A percentile compares a stretch with the other conserved stretches of the same genome.
Evolutionary conservation across 305 asterid species (phyloP).

Genomic region (Stenogyne calaminthoides): DNA sequence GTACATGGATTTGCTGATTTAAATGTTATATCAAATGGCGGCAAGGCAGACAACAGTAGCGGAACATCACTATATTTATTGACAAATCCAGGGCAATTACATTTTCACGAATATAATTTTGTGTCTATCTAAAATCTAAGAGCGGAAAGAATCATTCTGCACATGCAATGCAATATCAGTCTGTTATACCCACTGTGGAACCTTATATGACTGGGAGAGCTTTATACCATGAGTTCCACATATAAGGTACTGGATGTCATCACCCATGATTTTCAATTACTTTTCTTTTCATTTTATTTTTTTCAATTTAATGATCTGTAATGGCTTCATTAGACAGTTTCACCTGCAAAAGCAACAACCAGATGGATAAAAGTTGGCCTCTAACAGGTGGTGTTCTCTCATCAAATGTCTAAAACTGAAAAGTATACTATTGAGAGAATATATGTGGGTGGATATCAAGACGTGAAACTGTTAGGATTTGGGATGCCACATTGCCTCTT

Average conservation of each 20-base stretch:
- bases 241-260: conserved; percentile 57
- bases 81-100: conserved; percentile 92
- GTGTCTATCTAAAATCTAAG: conserved; percentile 61
- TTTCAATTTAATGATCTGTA: conserved; percentile 41
- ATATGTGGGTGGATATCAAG: conserved; percentile 89
- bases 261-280: conserved; percentile 20
- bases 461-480: conserved; percentile 82
- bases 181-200: conserved; percentile 76
- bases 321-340: conserved; percentile 59
- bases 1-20: conserved; percentile 90
- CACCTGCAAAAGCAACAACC: conserved; percentile 48
- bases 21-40: conserved; percentile 50
- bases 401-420: conserved; percentile 53
- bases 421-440: conserved; percentile 54
- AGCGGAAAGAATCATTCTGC: conserved; percentile 56
- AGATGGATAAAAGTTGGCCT: conserved; percentile 68
- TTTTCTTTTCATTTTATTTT: conserved; percentile 2
- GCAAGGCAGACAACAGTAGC: conserved; percentile 46
- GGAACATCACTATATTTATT: conserved; percentile 64
- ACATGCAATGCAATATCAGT: conserved; percentile 56
- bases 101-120: conserved; percentile 62
- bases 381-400: conserved; percentile 74
- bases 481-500: conserved; percentile 88
- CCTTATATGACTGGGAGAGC: conserved; percentile 81
- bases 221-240: conserved; percentile 41